Percentiles rank a stretch among this genome's conserved stretches.
Evolutionary conservation across 2,329 filamentous ascomycete genomes (phyloP).

Genomic region (Chaetomium globosum): DNA sequence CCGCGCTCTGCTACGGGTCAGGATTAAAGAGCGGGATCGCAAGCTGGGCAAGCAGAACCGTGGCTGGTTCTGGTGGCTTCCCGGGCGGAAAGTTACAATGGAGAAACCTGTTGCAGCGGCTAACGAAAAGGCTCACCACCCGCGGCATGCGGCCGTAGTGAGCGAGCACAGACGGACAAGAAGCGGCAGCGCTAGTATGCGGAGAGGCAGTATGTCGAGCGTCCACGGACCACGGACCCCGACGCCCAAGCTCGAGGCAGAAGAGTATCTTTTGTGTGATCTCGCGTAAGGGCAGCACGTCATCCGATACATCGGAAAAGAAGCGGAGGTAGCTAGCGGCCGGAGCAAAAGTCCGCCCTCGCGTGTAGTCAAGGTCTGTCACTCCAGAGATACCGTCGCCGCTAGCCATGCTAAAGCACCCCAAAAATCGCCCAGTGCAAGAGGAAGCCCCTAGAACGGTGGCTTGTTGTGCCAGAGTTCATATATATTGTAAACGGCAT

Average conservation of each 20-base stretch:
- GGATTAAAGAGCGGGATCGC: constrained; percentile 68
- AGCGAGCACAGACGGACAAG: constrained; percentile 54
- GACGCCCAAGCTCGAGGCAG: constrained; percentile 50
- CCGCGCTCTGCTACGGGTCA: constrained; percentile 69
- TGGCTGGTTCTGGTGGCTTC: constrained; percentile 84
- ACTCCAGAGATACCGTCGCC: constrained; percentile 60
- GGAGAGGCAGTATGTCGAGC: constrained; percentile 53
- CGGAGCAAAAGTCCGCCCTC: constrained; percentile 46
- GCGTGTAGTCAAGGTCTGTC: constrained; percentile 54
- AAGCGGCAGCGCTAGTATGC: constrained; percentile 51
- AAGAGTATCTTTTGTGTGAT: constrained; percentile 42
- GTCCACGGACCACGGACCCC: constrained; percentile 52
- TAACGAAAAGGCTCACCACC: constrained; percentile 42
- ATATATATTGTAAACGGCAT: constrained; percentile 3
- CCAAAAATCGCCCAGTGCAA: constrained; percentile 16
- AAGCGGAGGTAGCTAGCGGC: constrained; percentile 56
- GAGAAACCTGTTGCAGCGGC: constrained; percentile 26
- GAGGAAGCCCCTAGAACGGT: constrained; percentile 16
- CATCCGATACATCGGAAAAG: constrained; percentile 53
- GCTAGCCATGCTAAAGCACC: constrained; percentile 49
- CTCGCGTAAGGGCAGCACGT: constrained; percentile 51
- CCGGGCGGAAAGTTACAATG: constrained; percentile 61
- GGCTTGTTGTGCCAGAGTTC: background rate
- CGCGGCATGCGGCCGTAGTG: constrained; percentile 48
- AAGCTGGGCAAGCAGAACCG: constrained; percentile 69